phyloP scores from a whole-genome alignment of 192 early-diverging fungal genomes.

The Coemansia sp. region DNA sequence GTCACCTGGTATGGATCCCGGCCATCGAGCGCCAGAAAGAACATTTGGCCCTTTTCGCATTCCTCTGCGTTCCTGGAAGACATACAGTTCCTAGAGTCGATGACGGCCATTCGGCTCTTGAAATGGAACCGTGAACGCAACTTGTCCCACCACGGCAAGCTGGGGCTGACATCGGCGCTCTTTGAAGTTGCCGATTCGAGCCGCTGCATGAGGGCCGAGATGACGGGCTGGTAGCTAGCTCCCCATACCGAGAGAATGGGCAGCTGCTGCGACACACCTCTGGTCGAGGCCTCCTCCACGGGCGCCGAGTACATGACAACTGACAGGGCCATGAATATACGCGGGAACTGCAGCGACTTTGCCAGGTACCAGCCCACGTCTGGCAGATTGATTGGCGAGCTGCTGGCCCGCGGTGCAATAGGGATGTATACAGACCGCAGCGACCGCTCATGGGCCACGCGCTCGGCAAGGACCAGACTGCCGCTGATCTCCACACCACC shows the following conservation, averaged over 20 bases:
- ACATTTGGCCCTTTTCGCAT: constrained; percentile 38
- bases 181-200: constrained; percentile 43
- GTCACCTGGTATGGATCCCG: constrained; percentile 46
- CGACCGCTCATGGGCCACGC: constrained; percentile 30
- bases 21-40: constrained; percentile 45
- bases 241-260: constrained; percentile 51
- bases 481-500: constrained; percentile 42
- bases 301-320: constrained; percentile 40
- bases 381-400: constrained; percentile 16
- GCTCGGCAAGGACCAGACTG: constrained; percentile 41
- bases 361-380: constrained; percentile 39
- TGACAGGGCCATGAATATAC: constrained; percentile 35
- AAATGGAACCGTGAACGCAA: constrained; percentile 42
- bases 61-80: background rate
- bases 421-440: constrained; percentile 40
- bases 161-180: constrained; percentile 46
- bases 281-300: background rate
- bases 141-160: constrained; percentile 54
- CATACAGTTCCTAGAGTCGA: constrained; percentile 11
- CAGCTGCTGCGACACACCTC: constrained; percentile 5
- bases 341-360: constrained; percentile 47
- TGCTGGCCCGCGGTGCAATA: constrained; percentile 27
- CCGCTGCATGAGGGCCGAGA: constrained; percentile 50
- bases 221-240: constrained; percentile 45
- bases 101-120: constrained; percentile 40